A percentile compares a stretch with the other conserved stretches of the same genome.
These are phyloP conservation scores for Dactylonectria macrodidyma DNA, from an alignment of 2,329 filamentous ascomycete species.

Conservation along the genomic window DNA sequence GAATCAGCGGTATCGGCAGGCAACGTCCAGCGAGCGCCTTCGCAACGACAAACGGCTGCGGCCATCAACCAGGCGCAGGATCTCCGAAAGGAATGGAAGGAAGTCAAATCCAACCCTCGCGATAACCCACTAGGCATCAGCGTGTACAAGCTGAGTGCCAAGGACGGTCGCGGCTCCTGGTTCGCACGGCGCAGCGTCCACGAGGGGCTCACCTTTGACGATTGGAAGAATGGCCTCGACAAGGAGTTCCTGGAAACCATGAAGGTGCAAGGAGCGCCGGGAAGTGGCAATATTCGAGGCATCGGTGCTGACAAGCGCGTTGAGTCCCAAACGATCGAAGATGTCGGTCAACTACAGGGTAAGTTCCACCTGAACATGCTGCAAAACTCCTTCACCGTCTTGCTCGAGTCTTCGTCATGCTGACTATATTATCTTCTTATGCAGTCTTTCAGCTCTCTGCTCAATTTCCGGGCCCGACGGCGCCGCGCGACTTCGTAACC, in stretches of 20 bases:
- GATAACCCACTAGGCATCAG: conserved; percentile 84
- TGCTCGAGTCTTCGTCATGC: conserved; percentile 23
- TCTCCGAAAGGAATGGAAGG: conserved; percentile 90
- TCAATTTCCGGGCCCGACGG: conserved; percentile 90
- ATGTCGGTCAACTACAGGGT: conserved; percentile 76
- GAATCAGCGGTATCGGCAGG: conserved; percentile 67
- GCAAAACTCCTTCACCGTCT: neutral
- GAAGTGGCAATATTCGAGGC: conserved; percentile 83
- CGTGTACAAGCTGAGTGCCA: conserved; percentile 84
- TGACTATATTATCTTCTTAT: conserved; percentile 34
- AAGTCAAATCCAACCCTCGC: conserved; percentile 78
- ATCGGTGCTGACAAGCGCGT: conserved; percentile 86
- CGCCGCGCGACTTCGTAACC: conserved; percentile 90
- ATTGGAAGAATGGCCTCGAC: conserved; percentile 83
- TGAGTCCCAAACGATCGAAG: conserved; percentile 72
- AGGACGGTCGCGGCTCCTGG: conserved; percentile 90
- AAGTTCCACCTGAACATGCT: conserved; percentile 27
- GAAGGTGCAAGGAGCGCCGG: conserved; percentile 77
- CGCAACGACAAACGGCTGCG: conserved; percentile 58
- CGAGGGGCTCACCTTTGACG: conserved; percentile 81
- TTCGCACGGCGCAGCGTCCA: conserved; percentile 90
- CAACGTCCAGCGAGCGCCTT: conserved; percentile 65
- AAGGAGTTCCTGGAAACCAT: conserved; percentile 86
- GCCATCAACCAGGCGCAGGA: conserved; percentile 64
- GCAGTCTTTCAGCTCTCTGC: conserved; percentile 88